A percentile compares a stretch with the other conserved stretches of the same genome.
phyloP scores from a whole-genome alignment of 768 basidiomycete genomes.

The Neoboletus brunneissimus region DNA sequence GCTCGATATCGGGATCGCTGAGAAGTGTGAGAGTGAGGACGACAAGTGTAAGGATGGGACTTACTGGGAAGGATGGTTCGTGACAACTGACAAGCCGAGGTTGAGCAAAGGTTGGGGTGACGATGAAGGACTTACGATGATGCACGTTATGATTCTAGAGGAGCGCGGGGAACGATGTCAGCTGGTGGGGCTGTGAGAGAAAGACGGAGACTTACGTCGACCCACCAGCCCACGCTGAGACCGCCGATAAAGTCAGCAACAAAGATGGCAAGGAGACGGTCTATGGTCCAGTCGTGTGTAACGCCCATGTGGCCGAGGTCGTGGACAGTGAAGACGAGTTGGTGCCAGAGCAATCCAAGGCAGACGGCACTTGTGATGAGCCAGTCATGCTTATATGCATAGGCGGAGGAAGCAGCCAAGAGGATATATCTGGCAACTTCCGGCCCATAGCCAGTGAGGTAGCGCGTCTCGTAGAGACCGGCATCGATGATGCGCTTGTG shows the following conservation, averaged over 20 bases:
- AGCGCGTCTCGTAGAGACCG: constrained; percentile 83
- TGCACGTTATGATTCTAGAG: constrained; percentile 90
- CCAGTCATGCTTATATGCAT: constrained; percentile 63
- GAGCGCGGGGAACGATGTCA: constrained; percentile 2
- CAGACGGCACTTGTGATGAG: constrained; percentile 71
- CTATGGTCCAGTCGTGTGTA: constrained; percentile 79
- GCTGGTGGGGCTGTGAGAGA: neutral
- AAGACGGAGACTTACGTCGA: constrained; percentile 66
- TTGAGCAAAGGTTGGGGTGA: neutral
- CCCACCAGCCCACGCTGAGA: constrained; percentile 97
- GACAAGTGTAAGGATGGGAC: constrained; percentile 22
- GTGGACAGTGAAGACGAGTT: constrained; percentile 88
- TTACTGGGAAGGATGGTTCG: constrained; percentile 96
- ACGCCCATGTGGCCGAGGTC: constrained; percentile 96
- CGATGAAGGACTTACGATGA: constrained; percentile 63
- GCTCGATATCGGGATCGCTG: constrained; percentile 83
- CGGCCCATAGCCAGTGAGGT: constrained; percentile 84
- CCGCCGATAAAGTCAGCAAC: constrained; percentile 90
- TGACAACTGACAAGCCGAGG: constrained; percentile 61
- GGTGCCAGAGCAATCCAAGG: constrained; percentile 93
- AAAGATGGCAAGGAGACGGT: constrained; percentile 75
- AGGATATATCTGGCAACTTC: constrained; percentile 78
- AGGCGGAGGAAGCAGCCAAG: constrained; percentile 56
- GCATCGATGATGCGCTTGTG: constrained; percentile 71
- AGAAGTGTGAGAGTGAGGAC: constrained; percentile 8